Conservation (phyloP, 345 rosid genomes). For the Adansonia digitata region DNA sequence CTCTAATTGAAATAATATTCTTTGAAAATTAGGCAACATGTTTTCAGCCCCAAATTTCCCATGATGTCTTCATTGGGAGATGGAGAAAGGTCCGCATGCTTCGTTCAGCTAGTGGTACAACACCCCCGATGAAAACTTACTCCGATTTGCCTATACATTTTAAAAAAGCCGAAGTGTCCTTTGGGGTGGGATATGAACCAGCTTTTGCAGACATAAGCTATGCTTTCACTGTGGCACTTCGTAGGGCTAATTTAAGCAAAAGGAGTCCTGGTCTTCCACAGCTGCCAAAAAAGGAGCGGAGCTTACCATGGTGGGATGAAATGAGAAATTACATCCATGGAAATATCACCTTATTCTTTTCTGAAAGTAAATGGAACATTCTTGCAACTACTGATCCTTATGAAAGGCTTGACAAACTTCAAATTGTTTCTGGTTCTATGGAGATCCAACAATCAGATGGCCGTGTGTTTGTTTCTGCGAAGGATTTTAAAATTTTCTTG, state of each 20-base stretch:
- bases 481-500: conserved; percentile 67
- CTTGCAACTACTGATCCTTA: conserved; percentile 95
- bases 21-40: conserved; percentile 69
- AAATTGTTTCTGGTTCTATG: conserved; percentile 56
- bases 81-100: conserved; percentile 94
- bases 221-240: conserved; percentile 95
- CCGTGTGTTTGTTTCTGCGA: conserved; percentile 61
- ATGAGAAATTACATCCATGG: conserved; percentile 97
- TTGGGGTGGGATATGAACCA: conserved; percentile 97
- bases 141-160: conserved; percentile 77
- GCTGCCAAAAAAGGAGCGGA: conserved; percentile 80
- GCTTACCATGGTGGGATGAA: conserved; percentile 99
- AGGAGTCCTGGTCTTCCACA: conserved; percentile 49
- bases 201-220: conserved; percentile 87
- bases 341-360: conserved; percentile 55
- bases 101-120: conserved; percentile 92
- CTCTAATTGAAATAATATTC: conserved; percentile 22
- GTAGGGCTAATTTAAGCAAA: conserved; percentile 86
- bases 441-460: conserved; percentile 97
- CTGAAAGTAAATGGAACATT: conserved; percentile 64
- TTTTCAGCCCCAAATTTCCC: conserved; percentile 87
- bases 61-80: conserved; percentile 87
- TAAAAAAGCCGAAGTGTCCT: conserved; percentile 70
- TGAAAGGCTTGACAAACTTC: conserved; percentile 90
- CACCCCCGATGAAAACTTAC: conserved; percentile 91